Percentiles rank a stretch among this genome's conserved stretches.
These are phyloP conservation scores for Buddleja alternifolia DNA, from an alignment of 257 asterid genomes.

Conservation along the genomic window DNA sequence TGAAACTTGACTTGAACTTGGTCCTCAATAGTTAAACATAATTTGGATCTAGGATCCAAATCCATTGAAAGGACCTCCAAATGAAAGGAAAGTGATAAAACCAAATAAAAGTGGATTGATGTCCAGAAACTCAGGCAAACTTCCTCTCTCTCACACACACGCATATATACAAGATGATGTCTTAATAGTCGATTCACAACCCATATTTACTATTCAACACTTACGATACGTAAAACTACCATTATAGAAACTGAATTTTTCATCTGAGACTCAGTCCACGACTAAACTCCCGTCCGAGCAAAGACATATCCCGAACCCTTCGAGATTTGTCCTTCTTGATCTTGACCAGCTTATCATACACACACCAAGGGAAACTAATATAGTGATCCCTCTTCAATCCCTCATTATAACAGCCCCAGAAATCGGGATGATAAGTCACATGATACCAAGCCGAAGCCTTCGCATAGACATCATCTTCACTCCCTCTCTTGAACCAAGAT, in stretches of 20 bases:
- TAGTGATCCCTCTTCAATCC: conserved; percentile 67
- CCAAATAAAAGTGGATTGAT: too few species aligned
- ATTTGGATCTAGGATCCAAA: too few species aligned
- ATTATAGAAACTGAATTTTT: background rate
- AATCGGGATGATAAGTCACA: conserved; percentile 68
- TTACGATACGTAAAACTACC: background rate
- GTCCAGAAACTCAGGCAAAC: too few species aligned
- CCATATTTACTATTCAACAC: background rate
- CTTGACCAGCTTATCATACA: conserved; percentile 63
- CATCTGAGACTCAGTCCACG: conserved; percentile 32
- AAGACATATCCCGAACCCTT: conserved; percentile 26
- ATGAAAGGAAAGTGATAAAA: too few species aligned
- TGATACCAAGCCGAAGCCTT: conserved; percentile 95
- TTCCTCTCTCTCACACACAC: too few species aligned
- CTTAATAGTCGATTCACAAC: background rate
- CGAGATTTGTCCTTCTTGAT: conserved; percentile 56
- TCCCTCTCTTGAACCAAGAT: conserved; percentile 65
- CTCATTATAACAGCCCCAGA: conserved; percentile 66
- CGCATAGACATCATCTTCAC: conserved; percentile 50
- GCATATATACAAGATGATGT: background rate
- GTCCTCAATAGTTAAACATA: too few species aligned
- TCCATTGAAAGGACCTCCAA: too few species aligned
- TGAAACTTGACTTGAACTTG: too few species aligned
- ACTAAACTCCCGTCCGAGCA: conserved; percentile 31
- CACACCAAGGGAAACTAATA: conserved; percentile 89